A percentile compares a stretch with the other conserved stretches of the same genome.
phyloP scores from a whole-genome alignment of 1,284 basidiomycete species.

The Singerocomus inundabilis region DNA sequence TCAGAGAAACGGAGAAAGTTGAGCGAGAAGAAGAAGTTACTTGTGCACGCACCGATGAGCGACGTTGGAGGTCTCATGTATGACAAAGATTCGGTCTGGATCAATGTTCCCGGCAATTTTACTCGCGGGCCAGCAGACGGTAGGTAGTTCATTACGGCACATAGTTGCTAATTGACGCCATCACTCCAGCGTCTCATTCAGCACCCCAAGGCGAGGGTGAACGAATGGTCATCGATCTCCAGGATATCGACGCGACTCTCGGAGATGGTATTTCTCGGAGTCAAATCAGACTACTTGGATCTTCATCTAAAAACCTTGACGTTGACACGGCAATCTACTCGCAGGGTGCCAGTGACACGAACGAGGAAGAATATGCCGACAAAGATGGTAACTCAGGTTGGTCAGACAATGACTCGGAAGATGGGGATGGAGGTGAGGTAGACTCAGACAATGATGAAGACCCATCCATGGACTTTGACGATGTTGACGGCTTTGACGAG shows the following conservation, averaged over 20 bases:
- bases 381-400: conserved; percentile 1
- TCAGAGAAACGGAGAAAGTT: conserved; percentile 92
- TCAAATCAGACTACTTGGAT: conserved; percentile 84
- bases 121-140: conserved; percentile 66
- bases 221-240: conserved; percentile 95
- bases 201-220: conserved; percentile 88
- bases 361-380: conserved; percentile 15
- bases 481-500: conserved; percentile 11
- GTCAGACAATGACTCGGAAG: conserved; percentile 24
- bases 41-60: conserved; percentile 98
- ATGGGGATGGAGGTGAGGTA: conserved; percentile 26
- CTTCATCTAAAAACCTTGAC: conserved; percentile 64
- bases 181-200: conserved; percentile 29
- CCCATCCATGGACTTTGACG: not conserved
- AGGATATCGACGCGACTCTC: conserved; percentile 82
- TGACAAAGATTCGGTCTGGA: conserved; percentile 98
- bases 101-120: conserved; percentile 96
- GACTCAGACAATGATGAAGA: conserved; percentile 29
- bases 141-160: conserved; percentile 31
- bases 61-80: conserved; percentile 97
- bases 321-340: conserved; percentile 19
- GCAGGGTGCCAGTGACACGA: conserved; percentile 33
- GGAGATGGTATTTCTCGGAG: conserved; percentile 81
- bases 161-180: conserved; percentile 11
- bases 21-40: conserved; percentile 90